Conservation (phyloP, 2,329 filamentous ascomycete genomes). For the Camptophora hylomeconis region DNA sequence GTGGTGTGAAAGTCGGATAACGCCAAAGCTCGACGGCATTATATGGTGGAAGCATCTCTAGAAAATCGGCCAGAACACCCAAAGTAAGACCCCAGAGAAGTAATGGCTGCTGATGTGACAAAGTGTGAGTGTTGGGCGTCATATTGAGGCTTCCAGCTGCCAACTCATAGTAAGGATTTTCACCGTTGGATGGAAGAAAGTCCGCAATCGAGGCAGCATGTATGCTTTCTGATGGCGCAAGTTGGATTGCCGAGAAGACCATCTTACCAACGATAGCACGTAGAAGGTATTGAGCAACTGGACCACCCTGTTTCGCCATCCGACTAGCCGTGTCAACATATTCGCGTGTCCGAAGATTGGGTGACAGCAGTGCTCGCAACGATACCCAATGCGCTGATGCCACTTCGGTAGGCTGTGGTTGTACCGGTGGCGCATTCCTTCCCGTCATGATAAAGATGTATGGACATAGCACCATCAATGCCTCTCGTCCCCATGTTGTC, state of each 20-base stretch:
- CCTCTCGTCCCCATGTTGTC: conserved; percentile 52
- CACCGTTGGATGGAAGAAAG: conserved; percentile 30
- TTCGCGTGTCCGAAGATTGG: conserved; percentile 46
- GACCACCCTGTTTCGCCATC: conserved; percentile 42
- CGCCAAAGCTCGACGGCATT: conserved; percentile 51
- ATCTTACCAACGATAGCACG: conserved; percentile 49
- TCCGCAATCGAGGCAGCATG: conserved; percentile 42
- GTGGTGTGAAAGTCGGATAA: conserved; percentile 54
- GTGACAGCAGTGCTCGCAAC: conserved; percentile 46
- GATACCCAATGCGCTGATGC: conserved; percentile 59
- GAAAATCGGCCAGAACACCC: conserved; percentile 53
- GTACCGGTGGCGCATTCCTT: conserved; percentile 41
- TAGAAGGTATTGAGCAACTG: conserved; percentile 41
- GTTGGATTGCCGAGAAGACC: conserved; percentile 52
- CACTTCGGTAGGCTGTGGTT: conserved; percentile 55
- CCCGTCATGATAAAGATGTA: conserved; percentile 52
- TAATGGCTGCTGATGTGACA: conserved; percentile 32
- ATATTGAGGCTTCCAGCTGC: conserved; percentile 12
- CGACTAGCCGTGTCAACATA: conserved; percentile 52
- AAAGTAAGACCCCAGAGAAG: conserved; percentile 57
- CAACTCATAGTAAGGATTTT: conserved; percentile 10
- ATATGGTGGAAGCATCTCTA: conserved; percentile 52
- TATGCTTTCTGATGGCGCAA: conserved; percentile 48
- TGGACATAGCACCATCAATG: conserved; percentile 56
- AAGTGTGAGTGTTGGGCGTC: conserved; percentile 14